Evolutionary conservation across 306 rosid genomes (phyloP), one percentile per base, ranked within the genome.

Genomic region (Phaseolus lunatus): DNA sequence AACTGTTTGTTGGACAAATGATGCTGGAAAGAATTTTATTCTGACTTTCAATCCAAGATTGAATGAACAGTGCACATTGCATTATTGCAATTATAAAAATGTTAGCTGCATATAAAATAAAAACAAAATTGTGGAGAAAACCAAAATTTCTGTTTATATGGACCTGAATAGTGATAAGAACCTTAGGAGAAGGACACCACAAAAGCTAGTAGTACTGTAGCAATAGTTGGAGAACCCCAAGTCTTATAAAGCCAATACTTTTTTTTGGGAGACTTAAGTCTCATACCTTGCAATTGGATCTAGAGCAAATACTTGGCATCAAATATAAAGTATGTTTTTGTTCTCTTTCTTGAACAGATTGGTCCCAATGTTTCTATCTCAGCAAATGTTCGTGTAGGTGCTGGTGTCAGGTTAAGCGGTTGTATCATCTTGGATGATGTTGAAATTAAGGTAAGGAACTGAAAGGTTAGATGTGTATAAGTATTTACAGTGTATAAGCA

Each of bases 361-460:
- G 99, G 99, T 57, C 96, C 97, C 19, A 95, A 95, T 61, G 99
- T 92, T 31, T 95, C 97, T 9, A 91, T 95, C 78, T 90, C 97
- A 48, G 99, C 99, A 77, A 95, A 95, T 85, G 99, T 92, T 65
- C 99, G 97, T 20, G 82, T 95, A 16, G 97, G 97, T 45, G 86
- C 94, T 44, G 97, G 99, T 0, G 95, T 83, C 45, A 90, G 99
- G 86, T 91, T 95, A 78, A 91, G 91, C 69, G 76, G 88, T 19
- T 95, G 99, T 81, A 95, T 88, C 54, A 81, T 92, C 77, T 91
- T 92, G 23, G 97, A 92, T 77, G 94, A 84, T 68, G 99, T 95
- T 27, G 97, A 92, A 89, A 90, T 95, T 70, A 88, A 88, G 96
- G 99, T 90, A 79, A 43, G 69, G 49, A 80, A 58, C 15, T 67